Evolutionary conservation across 2,329 filamentous ascomycete genomes (phyloP).

Genomic region (Hypoxylon sp.): DNA sequence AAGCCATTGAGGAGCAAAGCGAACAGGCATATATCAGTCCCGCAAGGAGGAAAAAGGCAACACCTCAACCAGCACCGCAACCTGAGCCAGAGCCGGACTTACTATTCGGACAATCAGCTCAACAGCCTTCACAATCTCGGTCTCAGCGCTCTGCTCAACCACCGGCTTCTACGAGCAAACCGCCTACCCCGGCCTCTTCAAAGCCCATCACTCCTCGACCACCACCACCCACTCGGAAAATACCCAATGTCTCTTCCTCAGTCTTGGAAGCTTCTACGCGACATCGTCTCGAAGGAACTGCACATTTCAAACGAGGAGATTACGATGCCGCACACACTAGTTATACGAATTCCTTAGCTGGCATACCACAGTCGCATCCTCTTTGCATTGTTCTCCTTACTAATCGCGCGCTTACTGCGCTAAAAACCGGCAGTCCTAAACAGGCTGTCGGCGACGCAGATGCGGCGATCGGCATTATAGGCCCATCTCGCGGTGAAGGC

Average conservation of each 20-base stretch:
- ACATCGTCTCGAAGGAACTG: slow-evolving; percentile 83
- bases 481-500: slow-evolving; percentile 79
- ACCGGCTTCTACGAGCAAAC: slow-evolving; percentile 54
- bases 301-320: slow-evolving; percentile 94
- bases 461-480: slow-evolving; percentile 82
- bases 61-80: slow-evolving; percentile 62
- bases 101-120: slow-evolving; percentile 66
- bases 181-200: slow-evolving; percentile 58
- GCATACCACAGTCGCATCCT: slow-evolving; percentile 83
- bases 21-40: slow-evolving; percentile 90
- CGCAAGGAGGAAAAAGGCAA: slow-evolving; percentile 79
- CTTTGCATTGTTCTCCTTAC: slow-evolving; percentile 89
- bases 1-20: slow-evolving; percentile 82
- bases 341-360: slow-evolving; percentile 81
- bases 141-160: slow-evolving; percentile 50
- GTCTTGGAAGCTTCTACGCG: slow-evolving; percentile 81
- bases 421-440: slow-evolving; percentile 94
- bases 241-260: slow-evolving; percentile 76
- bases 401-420: slow-evolving; percentile 88
- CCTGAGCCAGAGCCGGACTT: slow-evolving; percentile 70
- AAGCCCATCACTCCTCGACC: slow-evolving; percentile 61
- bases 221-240: slow-evolving; percentile 61
- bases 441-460: slow-evolving; percentile 88
- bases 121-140: slow-evolving; percentile 44
- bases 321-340: slow-evolving; percentile 87